Conservation (phyloP, 352 stramenopile species). For the Phytophthora aleatoria region DNA sequence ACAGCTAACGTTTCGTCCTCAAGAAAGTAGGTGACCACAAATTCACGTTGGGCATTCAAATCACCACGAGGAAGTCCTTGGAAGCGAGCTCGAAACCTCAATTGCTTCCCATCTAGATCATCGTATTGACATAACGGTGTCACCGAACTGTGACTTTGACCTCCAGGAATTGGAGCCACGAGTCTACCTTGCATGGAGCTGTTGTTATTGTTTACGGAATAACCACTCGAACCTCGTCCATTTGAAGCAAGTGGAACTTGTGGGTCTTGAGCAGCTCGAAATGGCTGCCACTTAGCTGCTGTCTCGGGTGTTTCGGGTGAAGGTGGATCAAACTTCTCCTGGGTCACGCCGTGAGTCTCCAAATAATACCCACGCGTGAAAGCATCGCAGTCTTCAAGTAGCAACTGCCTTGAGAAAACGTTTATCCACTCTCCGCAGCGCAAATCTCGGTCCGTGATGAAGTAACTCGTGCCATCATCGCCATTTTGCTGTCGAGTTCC, state of each 20-base stretch:
- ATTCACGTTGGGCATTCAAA: conserved; percentile 56
- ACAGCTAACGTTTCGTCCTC: conserved; percentile 81
- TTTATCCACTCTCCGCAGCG: conserved; percentile 83
- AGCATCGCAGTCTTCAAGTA: conserved; percentile 91
- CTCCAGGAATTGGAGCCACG: conserved; percentile 32
- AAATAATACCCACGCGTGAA: conserved; percentile 93
- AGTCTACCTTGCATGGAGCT: conserved; percentile 37
- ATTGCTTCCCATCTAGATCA: conserved; percentile 63
- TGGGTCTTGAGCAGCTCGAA: conserved; percentile 33
- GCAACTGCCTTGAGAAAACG: conserved; percentile 85
- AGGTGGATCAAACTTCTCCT: conserved; percentile 56
- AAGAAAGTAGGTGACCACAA: conserved; percentile 83
- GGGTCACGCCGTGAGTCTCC: conserved; percentile 77
- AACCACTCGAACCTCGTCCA: conserved; percentile 30
- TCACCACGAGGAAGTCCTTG: conserved; percentile 39
- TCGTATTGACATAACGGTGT: conserved; percentile 44
- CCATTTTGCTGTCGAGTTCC: conserved; percentile 22
- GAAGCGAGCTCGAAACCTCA: conserved; percentile 78
- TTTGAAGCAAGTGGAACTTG: conserved; percentile 17
- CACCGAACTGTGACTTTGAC: conserved; percentile 8
- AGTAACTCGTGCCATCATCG: conserved; percentile 32
- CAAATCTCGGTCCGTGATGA: conserved; percentile 72
- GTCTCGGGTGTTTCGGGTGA: neutral
- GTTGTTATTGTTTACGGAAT: conserved; percentile 38
- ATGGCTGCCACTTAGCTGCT: conserved; percentile 63